These are phyloP conservation scores for Shiraia bambusicola DNA, from an alignment of 2,329 filamentous ascomycete genomes.

Conservation along the genomic window DNA sequence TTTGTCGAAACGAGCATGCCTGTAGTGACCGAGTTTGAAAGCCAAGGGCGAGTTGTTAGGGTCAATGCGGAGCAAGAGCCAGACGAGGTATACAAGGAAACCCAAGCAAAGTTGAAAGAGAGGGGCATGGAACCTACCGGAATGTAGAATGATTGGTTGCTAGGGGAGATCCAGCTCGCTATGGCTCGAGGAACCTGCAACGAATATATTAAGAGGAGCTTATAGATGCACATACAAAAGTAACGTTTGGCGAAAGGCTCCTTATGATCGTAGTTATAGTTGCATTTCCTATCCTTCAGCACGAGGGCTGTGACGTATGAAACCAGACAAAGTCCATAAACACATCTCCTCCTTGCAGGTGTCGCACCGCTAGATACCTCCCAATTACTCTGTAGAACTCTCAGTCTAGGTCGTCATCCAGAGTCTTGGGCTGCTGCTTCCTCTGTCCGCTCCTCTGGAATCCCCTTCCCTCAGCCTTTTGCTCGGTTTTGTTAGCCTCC, in stretches of 20 bases:
- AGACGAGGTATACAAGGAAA: slow-evolving; percentile 62
- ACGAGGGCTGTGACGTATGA: slow-evolving; percentile 31
- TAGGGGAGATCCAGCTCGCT: no score
- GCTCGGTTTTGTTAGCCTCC: slow-evolving; percentile 70
- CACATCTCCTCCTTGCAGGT: slow-evolving; percentile 24
- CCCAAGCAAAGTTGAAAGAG: slow-evolving; percentile 43
- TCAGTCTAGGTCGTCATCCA: slow-evolving; percentile 42
- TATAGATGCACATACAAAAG: background rate
- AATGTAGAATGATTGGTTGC: slow-evolving; percentile 20
- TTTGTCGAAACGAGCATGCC: slow-evolving; percentile 98
- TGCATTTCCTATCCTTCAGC: slow-evolving; percentile 38
- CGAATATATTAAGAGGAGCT: background rate
- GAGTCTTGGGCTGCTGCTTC: slow-evolving; percentile 34
- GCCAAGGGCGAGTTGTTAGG: slow-evolving; percentile 75
- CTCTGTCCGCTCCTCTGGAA: slow-evolving; percentile 26
- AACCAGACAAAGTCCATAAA: slow-evolving; percentile 32
- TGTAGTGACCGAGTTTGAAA: slow-evolving; percentile 82
- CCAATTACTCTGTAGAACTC: background rate
- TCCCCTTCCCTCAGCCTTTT: slow-evolving; percentile 55
- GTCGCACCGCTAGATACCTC: slow-evolving; percentile 7
- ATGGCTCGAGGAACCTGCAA: no score
- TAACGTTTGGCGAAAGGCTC: background rate
- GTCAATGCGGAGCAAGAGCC: slow-evolving; percentile 70
- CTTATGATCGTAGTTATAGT: slow-evolving; percentile 12
- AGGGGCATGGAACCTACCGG: slow-evolving; percentile 36